Evolutionary conservation across 331 rosid genomes (phyloP).

Genomic region (Prunus yedoensis): DNA sequence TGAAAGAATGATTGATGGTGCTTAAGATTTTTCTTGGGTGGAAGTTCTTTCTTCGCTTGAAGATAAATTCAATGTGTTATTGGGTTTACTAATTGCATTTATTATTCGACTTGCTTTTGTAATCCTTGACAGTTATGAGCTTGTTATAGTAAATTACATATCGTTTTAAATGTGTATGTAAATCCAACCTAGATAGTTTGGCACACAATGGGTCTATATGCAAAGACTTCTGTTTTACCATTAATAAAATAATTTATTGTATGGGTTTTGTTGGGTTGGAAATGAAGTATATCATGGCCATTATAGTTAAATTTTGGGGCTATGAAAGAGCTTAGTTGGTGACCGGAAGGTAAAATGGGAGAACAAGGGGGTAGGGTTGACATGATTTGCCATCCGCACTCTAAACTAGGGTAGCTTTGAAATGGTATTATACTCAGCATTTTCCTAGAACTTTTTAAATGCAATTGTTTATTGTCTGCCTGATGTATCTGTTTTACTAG

Average conservation of each 20-base stretch:
- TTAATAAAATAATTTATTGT: neutral
- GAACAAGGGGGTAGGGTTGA: neutral
- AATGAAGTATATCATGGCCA: neutral
- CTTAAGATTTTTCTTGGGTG: slow-evolving; percentile 8
- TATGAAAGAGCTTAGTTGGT: neutral
- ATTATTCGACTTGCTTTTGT: neutral
- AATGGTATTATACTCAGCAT: neutral
- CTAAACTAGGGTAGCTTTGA: neutral
- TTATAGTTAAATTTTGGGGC: neutral
- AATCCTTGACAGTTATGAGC: neutral
- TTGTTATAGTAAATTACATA: neutral
- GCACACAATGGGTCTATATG: neutral
- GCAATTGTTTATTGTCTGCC: neutral
- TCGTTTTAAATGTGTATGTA: neutral
- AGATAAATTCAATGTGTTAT: neutral
- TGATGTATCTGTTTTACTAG: neutral
- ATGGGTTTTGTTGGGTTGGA: neutral
- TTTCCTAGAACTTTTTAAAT: neutral
- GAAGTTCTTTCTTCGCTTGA: neutral
- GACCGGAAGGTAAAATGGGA: neutral
- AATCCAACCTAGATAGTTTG: neutral
- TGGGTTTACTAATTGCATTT: neutral
- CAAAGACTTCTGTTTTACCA: neutral
- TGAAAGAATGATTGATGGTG: neutral
- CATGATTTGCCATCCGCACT: neutral